Evolutionary conservation across 495 filamentous ascomycete genomes (phyloP).

Genomic region (Elaphomyces granulatus): DNA sequence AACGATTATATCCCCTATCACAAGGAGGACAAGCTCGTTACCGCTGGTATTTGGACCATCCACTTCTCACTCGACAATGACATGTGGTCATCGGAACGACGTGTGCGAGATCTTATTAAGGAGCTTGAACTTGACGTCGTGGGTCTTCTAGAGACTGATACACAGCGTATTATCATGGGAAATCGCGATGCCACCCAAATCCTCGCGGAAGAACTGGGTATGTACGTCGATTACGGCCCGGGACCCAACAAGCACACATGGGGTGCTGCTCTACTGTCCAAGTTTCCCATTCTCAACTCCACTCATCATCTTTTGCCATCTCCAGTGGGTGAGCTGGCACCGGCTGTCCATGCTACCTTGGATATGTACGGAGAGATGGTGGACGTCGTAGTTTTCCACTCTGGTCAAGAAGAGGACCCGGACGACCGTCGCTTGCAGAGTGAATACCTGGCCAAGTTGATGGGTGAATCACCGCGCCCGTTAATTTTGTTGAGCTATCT

Average conservation of each 20-base stretch:
- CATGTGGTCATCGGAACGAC: conserved; percentile 94
- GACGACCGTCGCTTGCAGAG: conserved; percentile 85
- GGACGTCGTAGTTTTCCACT: conserved; percentile 97
- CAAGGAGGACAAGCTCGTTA: conserved; percentile 68
- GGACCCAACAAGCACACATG: conserved; percentile 99
- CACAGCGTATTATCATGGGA: conserved; percentile 98
- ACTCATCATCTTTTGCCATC: conserved; percentile 91
- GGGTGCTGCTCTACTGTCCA: conserved; percentile 85
- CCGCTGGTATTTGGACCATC: conserved; percentile 96
- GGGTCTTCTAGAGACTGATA: conserved; percentile 83
- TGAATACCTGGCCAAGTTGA: conserved; percentile 75
- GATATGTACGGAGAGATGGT: conserved; percentile 82
- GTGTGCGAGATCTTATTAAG: conserved; percentile 83
- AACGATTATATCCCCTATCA: conserved; percentile 88
- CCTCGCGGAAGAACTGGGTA: conserved; percentile 88
- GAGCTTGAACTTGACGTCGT: conserved; percentile 92
- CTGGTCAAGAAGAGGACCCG: conserved; percentile 92
- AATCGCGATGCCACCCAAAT: conserved; percentile 95
- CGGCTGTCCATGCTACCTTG: conserved; percentile 89
- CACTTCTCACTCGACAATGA: conserved; percentile 98
- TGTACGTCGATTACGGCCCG: conserved; percentile 97
- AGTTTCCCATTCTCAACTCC: conserved; percentile 95
- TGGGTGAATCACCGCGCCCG: conserved; percentile 71
- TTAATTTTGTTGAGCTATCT: conserved; percentile 82
- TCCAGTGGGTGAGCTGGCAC: conserved; percentile 87